phyloP scores from a whole-genome alignment of 176 grass and related monocot genomes.

The Aegilops speltoides region DNA sequence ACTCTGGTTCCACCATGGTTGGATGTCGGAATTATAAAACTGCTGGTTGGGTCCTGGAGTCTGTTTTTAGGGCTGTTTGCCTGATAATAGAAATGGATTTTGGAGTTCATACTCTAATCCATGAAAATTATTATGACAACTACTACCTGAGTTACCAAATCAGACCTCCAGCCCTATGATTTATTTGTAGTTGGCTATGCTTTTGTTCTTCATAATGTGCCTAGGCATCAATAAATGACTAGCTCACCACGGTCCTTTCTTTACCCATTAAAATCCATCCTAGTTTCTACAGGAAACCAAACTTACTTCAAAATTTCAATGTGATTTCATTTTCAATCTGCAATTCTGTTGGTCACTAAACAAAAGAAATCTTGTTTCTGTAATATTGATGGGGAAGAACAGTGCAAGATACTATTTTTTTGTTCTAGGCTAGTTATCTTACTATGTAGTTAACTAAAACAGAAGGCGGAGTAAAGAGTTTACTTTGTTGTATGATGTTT shows the following conservation, averaged over 20 bases:
- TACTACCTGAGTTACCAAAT: not conserved
- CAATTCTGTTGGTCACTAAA: not conserved
- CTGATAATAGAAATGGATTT: not conserved
- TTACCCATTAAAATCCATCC: not conserved
- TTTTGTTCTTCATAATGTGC: not conserved
- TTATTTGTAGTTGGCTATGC: not conserved
- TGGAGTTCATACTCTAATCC: not conserved
- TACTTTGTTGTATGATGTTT: not conserved
- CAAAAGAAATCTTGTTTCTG: not conserved
- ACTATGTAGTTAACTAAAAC: not conserved
- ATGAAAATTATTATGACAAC: not conserved
- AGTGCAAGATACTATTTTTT: not conserved
- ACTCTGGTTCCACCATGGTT: not conserved
- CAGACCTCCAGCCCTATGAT: not conserved
- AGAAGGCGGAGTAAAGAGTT: not conserved
- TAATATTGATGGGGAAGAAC: too few species aligned
- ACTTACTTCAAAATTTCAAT: not conserved
- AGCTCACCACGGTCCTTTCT: not conserved
- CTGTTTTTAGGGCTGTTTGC: not conserved
- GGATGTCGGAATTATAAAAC: not conserved
- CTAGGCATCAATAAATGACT: not conserved
- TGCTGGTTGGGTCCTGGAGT: not conserved
- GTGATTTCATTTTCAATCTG: not conserved
- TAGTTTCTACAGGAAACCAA: not conserved
- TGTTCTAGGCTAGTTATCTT: not conserved